A percentile compares a stretch with the other conserved stretches of the same genome.
Evolutionary conservation across 2,329 filamentous ascomycete species (phyloP).

Genomic region (Phialemoniopsis sp.): DNA sequence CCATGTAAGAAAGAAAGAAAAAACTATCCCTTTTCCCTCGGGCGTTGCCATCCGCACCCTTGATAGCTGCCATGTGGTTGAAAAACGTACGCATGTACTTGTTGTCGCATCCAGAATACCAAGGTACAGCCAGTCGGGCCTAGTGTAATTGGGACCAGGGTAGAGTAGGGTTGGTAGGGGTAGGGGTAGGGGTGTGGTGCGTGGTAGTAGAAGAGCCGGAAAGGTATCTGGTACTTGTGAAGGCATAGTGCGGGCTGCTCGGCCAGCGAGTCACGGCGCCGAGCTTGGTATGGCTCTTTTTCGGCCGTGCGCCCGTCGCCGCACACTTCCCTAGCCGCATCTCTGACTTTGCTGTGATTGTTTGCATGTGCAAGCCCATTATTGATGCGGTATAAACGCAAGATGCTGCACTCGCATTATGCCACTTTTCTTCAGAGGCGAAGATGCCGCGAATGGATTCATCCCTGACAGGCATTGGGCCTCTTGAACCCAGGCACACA

Average conservation of each 20-base stretch:
- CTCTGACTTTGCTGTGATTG: not conserved
- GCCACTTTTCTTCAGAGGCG: no score
- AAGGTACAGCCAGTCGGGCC: slow-evolving; percentile 5
- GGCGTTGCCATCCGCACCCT: slow-evolving; percentile 11
- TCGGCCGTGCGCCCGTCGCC: slow-evolving; percentile 1
- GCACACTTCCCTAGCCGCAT: slow-evolving; percentile 1
- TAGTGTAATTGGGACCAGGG: no score
- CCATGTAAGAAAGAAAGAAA: not conserved
- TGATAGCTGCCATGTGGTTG: slow-evolving; percentile 25
- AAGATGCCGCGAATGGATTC: not conserved
- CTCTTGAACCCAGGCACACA: no score
- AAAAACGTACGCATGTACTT: slow-evolving; percentile 6
- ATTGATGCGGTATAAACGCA: slow-evolving; percentile 17
- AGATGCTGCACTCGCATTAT: slow-evolving; percentile 10
- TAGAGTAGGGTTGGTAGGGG: slow-evolving; percentile 7
- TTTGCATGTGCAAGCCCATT: slow-evolving; percentile 18
- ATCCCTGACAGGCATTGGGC: no score
- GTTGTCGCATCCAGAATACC: slow-evolving; percentile 10
- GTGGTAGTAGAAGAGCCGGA: slow-evolving; percentile 8
- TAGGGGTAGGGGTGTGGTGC: slow-evolving; percentile 8
- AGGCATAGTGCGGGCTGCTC: slow-evolving; percentile 10
- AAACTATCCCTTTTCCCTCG: not conserved
- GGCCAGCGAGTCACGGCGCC: slow-evolving; percentile 19
- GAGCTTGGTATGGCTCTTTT: no score
- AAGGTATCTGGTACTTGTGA: not conserved